phyloP scores from a whole-genome alignment of 2,329 filamentous ascomycete species.

The Lizonia empirigonia region DNA sequence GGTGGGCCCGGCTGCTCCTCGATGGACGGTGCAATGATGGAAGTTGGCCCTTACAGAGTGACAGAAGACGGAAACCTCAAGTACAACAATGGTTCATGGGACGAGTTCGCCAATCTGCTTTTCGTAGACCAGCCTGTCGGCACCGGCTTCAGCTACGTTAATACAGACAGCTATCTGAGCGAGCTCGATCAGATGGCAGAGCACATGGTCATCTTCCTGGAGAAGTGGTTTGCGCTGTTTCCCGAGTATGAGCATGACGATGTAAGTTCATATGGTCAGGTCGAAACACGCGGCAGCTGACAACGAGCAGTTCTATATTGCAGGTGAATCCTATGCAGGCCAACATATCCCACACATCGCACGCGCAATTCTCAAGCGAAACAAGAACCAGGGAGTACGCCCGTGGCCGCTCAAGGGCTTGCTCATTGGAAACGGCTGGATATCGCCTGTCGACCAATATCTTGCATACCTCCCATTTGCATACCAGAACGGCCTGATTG shows the following conservation, averaged over 20 bases:
- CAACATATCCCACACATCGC: constrained; percentile 98
- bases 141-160: constrained; percentile 93
- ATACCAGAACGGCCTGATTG: constrained; percentile 75
- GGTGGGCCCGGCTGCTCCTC: constrained; percentile 97
- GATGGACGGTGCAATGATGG: constrained; percentile 95
- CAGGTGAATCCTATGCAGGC: constrained; percentile 95
- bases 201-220: constrained; percentile 86
- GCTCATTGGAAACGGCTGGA: constrained; percentile 97
- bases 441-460: constrained; percentile 89
- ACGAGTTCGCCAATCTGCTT: constrained; percentile 95
- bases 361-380: constrained; percentile 86
- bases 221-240: constrained; percentile 89
- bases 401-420: constrained; percentile 83
- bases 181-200: constrained; percentile 88
- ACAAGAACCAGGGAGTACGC: constrained; percentile 61
- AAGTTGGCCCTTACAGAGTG: constrained; percentile 90
- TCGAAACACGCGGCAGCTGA: constrained; percentile 19
- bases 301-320: constrained; percentile 76
- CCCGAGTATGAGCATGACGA: constrained; percentile 92
- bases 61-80: constrained; percentile 72
- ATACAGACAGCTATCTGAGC: constrained; percentile 83
- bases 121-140: constrained; percentile 98
- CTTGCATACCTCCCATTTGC: constrained; percentile 82
- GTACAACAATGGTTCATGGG: constrained; percentile 95
- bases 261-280: constrained; percentile 61